phyloP scores from a whole-genome alignment of 2,329 filamentous ascomycete genomes.

The Neonectria magnoliae region DNA sequence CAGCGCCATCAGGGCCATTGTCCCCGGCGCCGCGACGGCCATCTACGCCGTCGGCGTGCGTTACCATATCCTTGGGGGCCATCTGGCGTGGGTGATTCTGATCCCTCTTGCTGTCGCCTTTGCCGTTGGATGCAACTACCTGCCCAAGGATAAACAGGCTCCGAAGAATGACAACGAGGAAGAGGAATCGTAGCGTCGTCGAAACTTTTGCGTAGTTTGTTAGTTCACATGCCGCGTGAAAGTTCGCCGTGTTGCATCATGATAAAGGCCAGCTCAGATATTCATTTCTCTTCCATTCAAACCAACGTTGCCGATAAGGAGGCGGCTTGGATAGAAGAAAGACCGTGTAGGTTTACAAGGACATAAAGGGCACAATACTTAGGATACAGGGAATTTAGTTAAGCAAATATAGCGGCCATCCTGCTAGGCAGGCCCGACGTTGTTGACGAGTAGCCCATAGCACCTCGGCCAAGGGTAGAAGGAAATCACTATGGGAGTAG shows the following conservation, averaged over 20 bases:
- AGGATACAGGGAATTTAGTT: background rate
- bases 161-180: slow-evolving; percentile 26
- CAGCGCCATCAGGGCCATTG: slow-evolving; percentile 71
- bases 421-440: background rate
- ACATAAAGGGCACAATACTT: background rate
- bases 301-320: background rate
- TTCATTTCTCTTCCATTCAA: background rate
- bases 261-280: background rate
- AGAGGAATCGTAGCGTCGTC: background rate
- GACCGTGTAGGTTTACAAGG: background rate
- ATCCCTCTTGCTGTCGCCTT: slow-evolving; percentile 45
- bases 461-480: background rate
- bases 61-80: slow-evolving; percentile 69
- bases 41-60: slow-evolving; percentile 75
- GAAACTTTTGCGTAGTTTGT: no score
- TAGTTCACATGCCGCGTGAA: background rate
- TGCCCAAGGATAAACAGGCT: slow-evolving; percentile 42
- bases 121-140: slow-evolving; percentile 35
- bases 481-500: background rate
- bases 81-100: slow-evolving; percentile 55
- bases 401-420: background rate
- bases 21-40: slow-evolving; percentile 72
- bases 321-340: background rate
- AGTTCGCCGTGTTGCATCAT: background rate
- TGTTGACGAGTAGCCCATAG: background rate